Evolutionary conservation across 2,329 filamentous ascomycete species (phyloP).

Genomic region (Neofusicoccum parvum): DNA sequence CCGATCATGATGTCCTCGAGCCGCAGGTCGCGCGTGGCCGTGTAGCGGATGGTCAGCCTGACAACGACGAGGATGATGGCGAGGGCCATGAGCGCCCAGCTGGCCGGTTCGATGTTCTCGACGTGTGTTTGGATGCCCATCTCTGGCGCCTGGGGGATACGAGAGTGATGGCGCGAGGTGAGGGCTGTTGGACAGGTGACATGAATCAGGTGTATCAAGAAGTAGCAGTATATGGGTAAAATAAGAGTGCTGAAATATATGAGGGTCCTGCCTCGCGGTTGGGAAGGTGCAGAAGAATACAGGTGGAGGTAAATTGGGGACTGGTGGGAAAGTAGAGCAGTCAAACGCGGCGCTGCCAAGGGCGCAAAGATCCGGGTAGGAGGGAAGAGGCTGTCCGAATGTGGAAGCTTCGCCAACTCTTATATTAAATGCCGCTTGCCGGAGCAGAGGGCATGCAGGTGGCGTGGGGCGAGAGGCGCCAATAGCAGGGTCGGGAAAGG

Average conservation of each 20-base stretch:
- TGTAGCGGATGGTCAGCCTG: not conserved
- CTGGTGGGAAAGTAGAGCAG: not conserved
- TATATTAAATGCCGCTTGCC: conserved; percentile 6
- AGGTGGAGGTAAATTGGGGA: not conserved
- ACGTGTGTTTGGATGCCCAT: conserved; percentile 14
- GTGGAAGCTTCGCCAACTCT: not conserved
- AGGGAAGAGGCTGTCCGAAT: not conserved
- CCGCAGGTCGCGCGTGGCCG: not conserved
- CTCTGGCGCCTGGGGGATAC: too few relatives aligned
- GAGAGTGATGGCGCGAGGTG: not conserved
- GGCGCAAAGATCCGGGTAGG: not conserved
- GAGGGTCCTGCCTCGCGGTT: not conserved
- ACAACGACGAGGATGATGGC: not conserved
- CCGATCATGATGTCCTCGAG: conserved; percentile 5
- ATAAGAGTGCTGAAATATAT: too few relatives aligned
- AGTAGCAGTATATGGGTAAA: not conserved
- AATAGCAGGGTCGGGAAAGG: not conserved
- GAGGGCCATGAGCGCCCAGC: conserved; percentile 4
- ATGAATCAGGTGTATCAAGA: not conserved
- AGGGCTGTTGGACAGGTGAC: not conserved
- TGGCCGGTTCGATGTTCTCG: conserved; percentile 2
- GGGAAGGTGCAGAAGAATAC: not conserved
- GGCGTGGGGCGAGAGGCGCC: not conserved
- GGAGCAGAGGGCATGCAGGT: not conserved
- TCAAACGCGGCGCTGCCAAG: not conserved